Evolutionary conservation across 2,329 filamentous ascomycete genomes (phyloP), one percentile per base, ranked within the genome.

Genomic region (Phaeosphaeriaceae sp.): DNA sequence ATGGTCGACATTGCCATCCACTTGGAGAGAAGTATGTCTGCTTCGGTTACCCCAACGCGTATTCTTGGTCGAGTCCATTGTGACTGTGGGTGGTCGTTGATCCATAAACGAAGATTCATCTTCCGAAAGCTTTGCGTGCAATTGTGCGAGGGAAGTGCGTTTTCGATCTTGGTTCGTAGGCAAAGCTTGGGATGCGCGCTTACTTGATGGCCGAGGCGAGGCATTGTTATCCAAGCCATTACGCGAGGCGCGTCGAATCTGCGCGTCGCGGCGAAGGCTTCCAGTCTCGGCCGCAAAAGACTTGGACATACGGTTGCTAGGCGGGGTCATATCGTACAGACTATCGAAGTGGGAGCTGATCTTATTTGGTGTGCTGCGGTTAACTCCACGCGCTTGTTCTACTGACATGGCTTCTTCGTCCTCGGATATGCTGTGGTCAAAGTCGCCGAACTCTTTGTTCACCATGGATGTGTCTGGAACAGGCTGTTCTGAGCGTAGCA

Each of bases 381-480:
- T 75, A 17, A 73, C 66, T 26, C 80, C 83, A 46, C 85, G 77
- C 37, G 81, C 83, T 26, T 83, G 66, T 61, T 87, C 84, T 47
- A 87, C 76, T 2, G 82, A 84, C 50, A 80, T 73, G 42, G 75
- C 77, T 41, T 79, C 76, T 33, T 80, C 75, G 11, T 75, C 43
- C 12, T 46, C 71, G 3, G 69, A 68, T 9, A 66, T 46, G 46
- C 73, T 71, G 15, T 79, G 76, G 23, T 74, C 70, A 49, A 76
- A 76, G 52, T 76, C 73, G 26, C 59, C 56, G 38, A 76, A 76
- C 29, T 73, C 62, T 38, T 70, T 73, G 54, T 70, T 68, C 18
- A 74, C 65, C 63, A 73, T 70, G 12, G 72, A 74, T 4, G 71
- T 74, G 42, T 73, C 66, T 2, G 63, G 65, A 37, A 67, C 60